Percentiles rank a stretch among this genome's conserved stretches.
Evolutionary conservation across 2,329 filamentous ascomycete species (phyloP).

Genomic region (Ascochyta viciae-villosae): DNA sequence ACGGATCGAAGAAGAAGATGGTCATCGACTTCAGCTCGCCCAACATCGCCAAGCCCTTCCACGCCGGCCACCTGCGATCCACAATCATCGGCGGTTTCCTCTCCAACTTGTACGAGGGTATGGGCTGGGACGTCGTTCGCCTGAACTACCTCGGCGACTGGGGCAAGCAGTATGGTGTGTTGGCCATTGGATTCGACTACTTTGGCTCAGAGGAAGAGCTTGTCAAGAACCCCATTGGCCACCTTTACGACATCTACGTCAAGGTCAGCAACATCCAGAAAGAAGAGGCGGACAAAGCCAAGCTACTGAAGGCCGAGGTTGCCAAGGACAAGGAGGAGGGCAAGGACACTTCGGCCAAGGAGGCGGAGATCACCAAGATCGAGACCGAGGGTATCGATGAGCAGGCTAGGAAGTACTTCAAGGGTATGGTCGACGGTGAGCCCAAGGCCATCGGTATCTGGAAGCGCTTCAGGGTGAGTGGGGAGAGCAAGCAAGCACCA

Average conservation of each 20-base stretch:
- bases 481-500: background rate
- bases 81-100: constrained; percentile 80
- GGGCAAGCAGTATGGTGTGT: constrained; percentile 76
- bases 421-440: constrained; percentile 71
- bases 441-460: constrained; percentile 65
- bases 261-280: constrained; percentile 70
- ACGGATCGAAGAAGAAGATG: constrained; percentile 71
- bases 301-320: constrained; percentile 58
- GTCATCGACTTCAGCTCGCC: constrained; percentile 85
- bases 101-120: constrained; percentile 70
- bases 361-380: constrained; percentile 52
- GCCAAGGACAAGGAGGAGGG: constrained; percentile 50
- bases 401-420: constrained; percentile 75
- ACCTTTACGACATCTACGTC: constrained; percentile 83
- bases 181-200: constrained; percentile 76
- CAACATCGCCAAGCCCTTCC: constrained; percentile 86
- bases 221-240: constrained; percentile 76
- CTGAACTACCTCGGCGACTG: constrained; percentile 83
- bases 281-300: constrained; percentile 71
- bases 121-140: constrained; percentile 73
- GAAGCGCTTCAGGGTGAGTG: constrained; percentile 62
- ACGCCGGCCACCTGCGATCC: constrained; percentile 75
- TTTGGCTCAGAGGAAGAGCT: constrained; percentile 78
- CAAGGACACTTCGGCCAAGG: constrained; percentile 50
- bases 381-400: constrained; percentile 62